These are phyloP conservation scores for Tulasnella sp. DNA, from an alignment of 768 basidiomycete genomes.

Conservation along the genomic window DNA sequence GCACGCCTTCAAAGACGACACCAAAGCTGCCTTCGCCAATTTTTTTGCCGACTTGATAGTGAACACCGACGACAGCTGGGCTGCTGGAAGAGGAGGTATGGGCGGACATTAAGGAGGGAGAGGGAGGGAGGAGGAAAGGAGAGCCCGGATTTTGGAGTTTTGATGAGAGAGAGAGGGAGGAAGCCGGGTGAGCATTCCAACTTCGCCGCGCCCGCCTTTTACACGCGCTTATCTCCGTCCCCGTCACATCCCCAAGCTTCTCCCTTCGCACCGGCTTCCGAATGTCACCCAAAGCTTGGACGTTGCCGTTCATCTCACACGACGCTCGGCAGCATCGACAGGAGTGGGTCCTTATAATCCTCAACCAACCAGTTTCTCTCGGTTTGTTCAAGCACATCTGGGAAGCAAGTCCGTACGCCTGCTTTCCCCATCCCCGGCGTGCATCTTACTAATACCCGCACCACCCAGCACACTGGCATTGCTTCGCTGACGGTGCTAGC, in stretches of 20 bases:
- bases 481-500: constrained; percentile 88
- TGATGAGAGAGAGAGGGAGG: constrained; percentile 19
- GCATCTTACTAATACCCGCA: neutral
- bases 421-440: constrained; percentile 30
- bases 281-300: constrained; percentile 19
- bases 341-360: constrained; percentile 70
- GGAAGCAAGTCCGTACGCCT: constrained; percentile 43
- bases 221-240: constrained; percentile 1
- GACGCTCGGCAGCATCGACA: neutral
- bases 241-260: constrained; percentile 23
- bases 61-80: constrained; percentile 34
- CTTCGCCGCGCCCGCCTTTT: constrained; percentile 14
- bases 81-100: constrained; percentile 33
- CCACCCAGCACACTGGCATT: constrained; percentile 49
- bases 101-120: constrained; percentile 30
- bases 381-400: constrained; percentile 66
- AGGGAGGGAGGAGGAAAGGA: constrained; percentile 23
- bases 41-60: constrained; percentile 80
- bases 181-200: too few species aligned
- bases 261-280: neutral
- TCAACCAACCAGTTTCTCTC: constrained; percentile 84
- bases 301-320: constrained; percentile 15
- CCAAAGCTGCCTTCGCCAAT: constrained; percentile 99
- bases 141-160: constrained; percentile 7
- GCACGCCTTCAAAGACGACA: constrained; percentile 55